Percentiles rank a stretch among this genome's conserved stretches.
These are phyloP conservation scores for Trametes cubensis DNA, from an alignment of 768 basidiomycete genomes.

Conservation along the genomic window DNA sequence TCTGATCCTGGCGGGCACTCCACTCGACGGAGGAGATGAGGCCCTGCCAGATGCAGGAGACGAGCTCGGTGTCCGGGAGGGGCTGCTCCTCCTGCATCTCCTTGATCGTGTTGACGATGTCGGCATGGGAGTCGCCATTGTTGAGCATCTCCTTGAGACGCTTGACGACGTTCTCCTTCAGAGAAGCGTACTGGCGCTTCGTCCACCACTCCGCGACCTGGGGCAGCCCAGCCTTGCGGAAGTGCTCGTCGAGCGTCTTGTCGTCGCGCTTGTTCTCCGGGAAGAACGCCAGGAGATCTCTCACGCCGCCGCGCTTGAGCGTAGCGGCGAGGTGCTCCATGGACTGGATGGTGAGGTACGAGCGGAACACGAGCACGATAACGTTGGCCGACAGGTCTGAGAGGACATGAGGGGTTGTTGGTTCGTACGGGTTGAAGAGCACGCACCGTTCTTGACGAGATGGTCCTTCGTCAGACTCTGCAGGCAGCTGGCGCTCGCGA, in stretches of 20 bases:
- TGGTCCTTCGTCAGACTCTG: conserved; percentile 89
- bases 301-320: conserved; percentile 85
- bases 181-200: conserved; percentile 82
- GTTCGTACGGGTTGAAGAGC: neutral
- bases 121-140: conserved; percentile 66
- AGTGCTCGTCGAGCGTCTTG: conserved; percentile 80
- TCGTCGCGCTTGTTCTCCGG: conserved; percentile 78
- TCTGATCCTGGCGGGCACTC: conserved; percentile 88
- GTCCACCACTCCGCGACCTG: conserved; percentile 93
- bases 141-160: conserved; percentile 72
- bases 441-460: conserved; percentile 88
- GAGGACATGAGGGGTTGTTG: neutral
- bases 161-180: conserved; percentile 75
- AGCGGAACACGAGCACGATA: conserved; percentile 76
- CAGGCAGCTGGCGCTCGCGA: conserved; percentile 76
- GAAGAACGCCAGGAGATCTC: conserved; percentile 87
- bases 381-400: conserved; percentile 80
- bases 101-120: conserved; percentile 76
- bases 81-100: conserved; percentile 72
- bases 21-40: conserved; percentile 88
- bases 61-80: conserved; percentile 81
- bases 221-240: conserved; percentile 76
- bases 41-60: conserved; percentile 91
- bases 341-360: conserved; percentile 78
- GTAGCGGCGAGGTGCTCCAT: conserved; percentile 86